These are phyloP conservation scores for Endocalyx cinctus DNA, from an alignment of 2,329 filamentous ascomycete species.

Conservation along the genomic window DNA sequence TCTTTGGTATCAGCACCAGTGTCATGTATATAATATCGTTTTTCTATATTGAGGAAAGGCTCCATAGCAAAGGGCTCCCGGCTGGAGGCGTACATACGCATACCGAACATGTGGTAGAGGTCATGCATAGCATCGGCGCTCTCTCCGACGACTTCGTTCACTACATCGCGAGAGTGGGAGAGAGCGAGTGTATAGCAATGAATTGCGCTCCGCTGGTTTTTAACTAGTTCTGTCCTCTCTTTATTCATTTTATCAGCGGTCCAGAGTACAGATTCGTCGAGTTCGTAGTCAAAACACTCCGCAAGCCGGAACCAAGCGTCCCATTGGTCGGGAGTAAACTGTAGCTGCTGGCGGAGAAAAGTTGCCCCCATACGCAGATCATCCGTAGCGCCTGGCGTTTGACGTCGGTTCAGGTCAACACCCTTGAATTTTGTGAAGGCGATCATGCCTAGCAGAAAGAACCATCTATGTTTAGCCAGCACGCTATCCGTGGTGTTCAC, in stretches of 20 bases:
- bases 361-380: conserved; percentile 78
- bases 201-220: conserved; percentile 73
- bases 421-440: conserved; percentile 78
- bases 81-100: conserved; percentile 58
- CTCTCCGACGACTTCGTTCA: conserved; percentile 40
- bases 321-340: conserved; percentile 78
- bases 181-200: conserved; percentile 68
- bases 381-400: conserved; percentile 74
- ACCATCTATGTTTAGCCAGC: conserved; percentile 82
- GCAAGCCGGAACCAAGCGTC: conserved; percentile 87
- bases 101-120: conserved; percentile 56
- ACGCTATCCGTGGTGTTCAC: conserved; percentile 65
- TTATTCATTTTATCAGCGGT: conserved; percentile 89
- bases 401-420: conserved; percentile 66
- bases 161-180: conserved; percentile 47
- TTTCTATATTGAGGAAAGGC: conserved; percentile 52
- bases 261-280: conserved; percentile 86
- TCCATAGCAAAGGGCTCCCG: conserved; percentile 61
- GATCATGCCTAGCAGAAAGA: conserved; percentile 84
- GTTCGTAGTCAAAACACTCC: conserved; percentile 80
- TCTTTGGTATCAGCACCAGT: conserved; percentile 44
- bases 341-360: conserved; percentile 76
- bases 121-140: conserved; percentile 48
- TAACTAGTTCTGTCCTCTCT: conserved; percentile 67
- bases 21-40: conserved; percentile 51